Conservation (phyloP, 1,139 yeast genomes). For the Candida sp. region DNA sequence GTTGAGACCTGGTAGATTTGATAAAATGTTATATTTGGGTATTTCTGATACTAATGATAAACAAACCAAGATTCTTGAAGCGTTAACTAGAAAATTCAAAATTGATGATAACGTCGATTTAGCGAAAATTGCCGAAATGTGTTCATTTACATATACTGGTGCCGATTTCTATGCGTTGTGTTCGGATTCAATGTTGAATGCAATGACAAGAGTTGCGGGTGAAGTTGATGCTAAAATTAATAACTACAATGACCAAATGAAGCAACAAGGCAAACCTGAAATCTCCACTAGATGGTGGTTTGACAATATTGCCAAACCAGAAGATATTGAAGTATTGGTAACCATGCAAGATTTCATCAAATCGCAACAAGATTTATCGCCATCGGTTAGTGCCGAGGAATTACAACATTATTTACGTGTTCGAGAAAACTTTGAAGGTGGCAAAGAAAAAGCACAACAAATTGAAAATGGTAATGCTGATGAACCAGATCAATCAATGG, state of each 20-base stretch:
- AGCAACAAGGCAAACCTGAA: conserved; percentile 24
- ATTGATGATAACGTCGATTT: conserved; percentile 62
- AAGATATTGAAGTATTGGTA: conserved; percentile 70
- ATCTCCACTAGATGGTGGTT: conserved; percentile 88
- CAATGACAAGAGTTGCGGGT: conserved; percentile 87
- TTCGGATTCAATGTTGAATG: conserved; percentile 92
- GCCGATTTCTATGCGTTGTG: conserved; percentile 97
- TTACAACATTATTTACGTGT: conserved; percentile 75
- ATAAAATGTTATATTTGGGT: conserved; percentile 90
- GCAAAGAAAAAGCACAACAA: conserved; percentile 29
- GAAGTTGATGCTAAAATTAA: conserved; percentile 68
- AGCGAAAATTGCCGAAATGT: conserved; percentile 55
- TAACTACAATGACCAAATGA: conserved; percentile 39
- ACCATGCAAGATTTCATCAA: conserved; percentile 68
- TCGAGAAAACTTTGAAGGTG: conserved; percentile 73
- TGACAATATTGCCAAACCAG: conserved; percentile 69
- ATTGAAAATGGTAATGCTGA: conserved; percentile 3
- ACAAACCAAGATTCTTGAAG: conserved; percentile 81
- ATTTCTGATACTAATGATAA: conserved; percentile 89
- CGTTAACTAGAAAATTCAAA: conserved; percentile 81
- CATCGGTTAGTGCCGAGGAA: conserved; percentile 89
- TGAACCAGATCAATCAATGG: conserved; percentile 1
- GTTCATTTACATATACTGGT: conserved; percentile 92
- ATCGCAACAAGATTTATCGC: conserved; percentile 69
- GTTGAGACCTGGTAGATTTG: conserved; percentile 93